Evolutionary conservation across 345 rosid species (phyloP), one percentile per base, ranked within the genome.

Genomic region (Acer negundo): DNA sequence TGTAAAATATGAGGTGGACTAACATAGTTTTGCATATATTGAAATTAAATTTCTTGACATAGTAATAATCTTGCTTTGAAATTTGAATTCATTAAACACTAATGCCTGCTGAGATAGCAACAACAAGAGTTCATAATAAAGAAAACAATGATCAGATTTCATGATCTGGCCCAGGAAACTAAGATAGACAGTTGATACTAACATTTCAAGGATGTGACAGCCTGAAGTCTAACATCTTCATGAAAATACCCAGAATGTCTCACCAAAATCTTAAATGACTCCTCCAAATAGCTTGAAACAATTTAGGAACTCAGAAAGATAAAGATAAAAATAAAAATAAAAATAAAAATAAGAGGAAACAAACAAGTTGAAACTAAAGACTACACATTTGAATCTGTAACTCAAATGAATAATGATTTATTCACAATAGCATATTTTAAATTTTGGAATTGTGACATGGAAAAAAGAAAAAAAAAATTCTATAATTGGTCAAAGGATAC

Each of bases 181-280:
- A 13, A 24, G 51, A 26, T 19, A 49, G 49, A 62, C 79, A 80
- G 9, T 72, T 26, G 42, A 42, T 56, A 90, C 97, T 90, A 73
- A 97, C 99, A 76, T 84, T 94, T 93, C 84, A 97, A 84, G 78
- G 91, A 81, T 76, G 89, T 91, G 61, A 97, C 77, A 69, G 99
- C 99, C 84, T 97, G 99, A 81, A 94, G 92, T 74, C 99, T 91
- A 70, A 94, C 98, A 89, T 97, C 99, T 87, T 97, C 99, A 82
- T 97, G 99, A 86, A 97, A 97, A 85, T 97, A 97, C 35, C 77
- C 89, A 9, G 97, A 90, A 84, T 94, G 96, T 81, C 87, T 91
- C 28, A 87, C 87, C 93, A 97, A 84, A 84, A 94, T 93, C 86
- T 85, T 91, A 73, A 91, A 71, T 56, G 98, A 80, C 83, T 97